Percentiles rank a stretch among this genome's conserved stretches.
Conservation (phyloP, 345 rosid species). For the Boechera stricta region DNA sequence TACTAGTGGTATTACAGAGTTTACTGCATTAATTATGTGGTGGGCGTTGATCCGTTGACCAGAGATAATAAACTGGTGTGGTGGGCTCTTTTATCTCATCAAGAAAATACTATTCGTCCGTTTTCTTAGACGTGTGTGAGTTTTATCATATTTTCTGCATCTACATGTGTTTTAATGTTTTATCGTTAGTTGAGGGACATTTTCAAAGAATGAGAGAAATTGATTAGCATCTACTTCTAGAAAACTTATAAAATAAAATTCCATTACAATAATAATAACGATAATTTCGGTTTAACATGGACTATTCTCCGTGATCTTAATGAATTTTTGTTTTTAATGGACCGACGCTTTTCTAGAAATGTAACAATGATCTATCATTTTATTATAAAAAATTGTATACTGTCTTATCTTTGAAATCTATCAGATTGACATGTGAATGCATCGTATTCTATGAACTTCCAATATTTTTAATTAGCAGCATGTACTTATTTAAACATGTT, state of each 20-base stretch:
- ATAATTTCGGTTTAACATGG: too few relatives aligned
- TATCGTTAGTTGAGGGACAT: background rate
- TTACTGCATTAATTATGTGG: slow-evolving; percentile 3
- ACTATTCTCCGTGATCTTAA: background rate
- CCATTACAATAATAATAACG: too few relatives aligned
- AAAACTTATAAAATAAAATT: too few relatives aligned
- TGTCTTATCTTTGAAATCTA: too few relatives aligned
- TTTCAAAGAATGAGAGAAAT: slow-evolving; percentile 1
- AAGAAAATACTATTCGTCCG: background rate
- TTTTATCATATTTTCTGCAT: background rate
- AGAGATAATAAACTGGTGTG: background rate
- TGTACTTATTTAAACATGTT: too few relatives aligned
- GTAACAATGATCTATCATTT: too few relatives aligned
- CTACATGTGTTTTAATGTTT: background rate
- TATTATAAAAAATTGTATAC: too few relatives aligned
- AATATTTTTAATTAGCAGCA: too few relatives aligned
- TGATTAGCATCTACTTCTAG: background rate
- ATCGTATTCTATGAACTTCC: too few relatives aligned
- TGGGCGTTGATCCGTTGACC: slow-evolving; percentile 30
- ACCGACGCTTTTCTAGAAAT: too few relatives aligned
- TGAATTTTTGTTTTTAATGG: too few relatives aligned
- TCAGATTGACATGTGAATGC: too few relatives aligned
- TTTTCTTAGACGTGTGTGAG: background rate
- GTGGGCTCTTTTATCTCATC: slow-evolving; percentile 19
- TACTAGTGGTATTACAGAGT: background rate